These are phyloP conservation scores for Tulasnella sp. DNA, from an alignment of 768 basidiomycete genomes.

Conservation along the genomic window DNA sequence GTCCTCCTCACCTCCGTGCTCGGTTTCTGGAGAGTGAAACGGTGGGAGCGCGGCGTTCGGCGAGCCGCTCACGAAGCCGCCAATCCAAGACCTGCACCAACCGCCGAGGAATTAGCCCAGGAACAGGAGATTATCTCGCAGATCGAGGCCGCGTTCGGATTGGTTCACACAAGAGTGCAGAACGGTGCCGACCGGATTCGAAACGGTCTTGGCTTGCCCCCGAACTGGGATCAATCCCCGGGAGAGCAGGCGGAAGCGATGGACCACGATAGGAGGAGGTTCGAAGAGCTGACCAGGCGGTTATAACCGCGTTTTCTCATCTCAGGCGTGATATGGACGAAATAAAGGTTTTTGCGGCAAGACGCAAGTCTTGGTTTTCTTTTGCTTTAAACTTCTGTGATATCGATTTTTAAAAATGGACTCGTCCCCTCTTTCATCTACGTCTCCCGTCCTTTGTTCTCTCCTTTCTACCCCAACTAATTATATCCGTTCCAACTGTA, in stretches of 20 bases:
- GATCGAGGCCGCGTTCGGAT: slow-evolving; percentile 51
- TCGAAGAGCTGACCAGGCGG: neutral
- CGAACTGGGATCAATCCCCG: neutral
- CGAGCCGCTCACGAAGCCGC: slow-evolving; percentile 31
- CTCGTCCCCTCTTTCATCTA: neutral
- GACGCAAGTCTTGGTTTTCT: neutral
- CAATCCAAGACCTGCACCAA: slow-evolving; percentile 35
- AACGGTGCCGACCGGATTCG: slow-evolving; percentile 15
- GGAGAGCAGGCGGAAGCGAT: slow-evolving; percentile 1
- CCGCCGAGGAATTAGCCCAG: slow-evolving; percentile 48
- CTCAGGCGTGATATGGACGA: neutral
- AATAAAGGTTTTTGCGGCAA: neutral
- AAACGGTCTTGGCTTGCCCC: slow-evolving; percentile 6
- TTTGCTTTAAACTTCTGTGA: neutral
- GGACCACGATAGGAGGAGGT: slow-evolving; percentile 1
- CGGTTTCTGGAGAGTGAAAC: slow-evolving; percentile 78
- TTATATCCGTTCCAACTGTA: slow-evolving; percentile 5
- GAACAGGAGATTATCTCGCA: slow-evolving; percentile 51
- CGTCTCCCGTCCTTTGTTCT: neutral
- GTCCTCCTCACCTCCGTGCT: slow-evolving; percentile 77
- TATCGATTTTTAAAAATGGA: neutral
- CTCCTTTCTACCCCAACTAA: neutral
- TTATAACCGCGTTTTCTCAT: neutral
- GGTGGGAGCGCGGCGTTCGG: slow-evolving; percentile 73
- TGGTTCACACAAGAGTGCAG: slow-evolving; percentile 31